Percentiles rank a stretch among this genome's conserved stretches.
Evolutionary conservation across 371 early-diverging fungal species (phyloP).

Genomic region (Mortierella sp.): DNA sequence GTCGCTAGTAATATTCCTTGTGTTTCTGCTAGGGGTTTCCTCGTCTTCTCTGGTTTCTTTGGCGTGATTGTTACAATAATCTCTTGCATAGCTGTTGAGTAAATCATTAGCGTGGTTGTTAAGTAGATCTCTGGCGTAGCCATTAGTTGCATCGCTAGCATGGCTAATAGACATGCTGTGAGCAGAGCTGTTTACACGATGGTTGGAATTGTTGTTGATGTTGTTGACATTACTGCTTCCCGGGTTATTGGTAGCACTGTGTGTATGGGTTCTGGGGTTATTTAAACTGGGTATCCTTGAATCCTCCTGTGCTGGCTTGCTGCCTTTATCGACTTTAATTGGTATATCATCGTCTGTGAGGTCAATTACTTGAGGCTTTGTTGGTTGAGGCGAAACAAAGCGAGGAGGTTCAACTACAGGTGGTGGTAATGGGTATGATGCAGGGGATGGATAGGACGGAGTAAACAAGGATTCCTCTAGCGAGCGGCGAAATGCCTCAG

Average conservation of each 20-base stretch:
- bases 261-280: background rate
- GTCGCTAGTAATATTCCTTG: background rate
- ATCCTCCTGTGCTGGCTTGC: background rate
- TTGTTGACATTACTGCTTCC: background rate
- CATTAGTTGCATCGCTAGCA: too few relatives aligned
- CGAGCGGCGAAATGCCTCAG: slow-evolving; percentile 47
- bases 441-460: background rate
- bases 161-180: too few relatives aligned
- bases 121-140: too few relatives aligned
- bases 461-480: slow-evolving; percentile 22
- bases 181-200: too few relatives aligned
- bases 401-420: background rate
- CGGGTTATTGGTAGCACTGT: background rate
- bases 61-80: background rate
- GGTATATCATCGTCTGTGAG: slow-evolving; percentile 24
- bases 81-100: background rate
- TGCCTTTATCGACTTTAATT: slow-evolving; percentile 13
- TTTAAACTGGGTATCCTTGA: background rate
- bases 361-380: slow-evolving; percentile 11
- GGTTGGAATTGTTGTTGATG: background rate
- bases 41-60: too few relatives aligned
- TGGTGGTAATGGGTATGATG: background rate
- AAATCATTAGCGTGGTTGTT: background rate
- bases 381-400: background rate
- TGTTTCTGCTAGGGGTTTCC: too few relatives aligned